phyloP scores from a whole-genome alignment of 1,284 basidiomycete genomes.

The Austroboletus niveus region DNA sequence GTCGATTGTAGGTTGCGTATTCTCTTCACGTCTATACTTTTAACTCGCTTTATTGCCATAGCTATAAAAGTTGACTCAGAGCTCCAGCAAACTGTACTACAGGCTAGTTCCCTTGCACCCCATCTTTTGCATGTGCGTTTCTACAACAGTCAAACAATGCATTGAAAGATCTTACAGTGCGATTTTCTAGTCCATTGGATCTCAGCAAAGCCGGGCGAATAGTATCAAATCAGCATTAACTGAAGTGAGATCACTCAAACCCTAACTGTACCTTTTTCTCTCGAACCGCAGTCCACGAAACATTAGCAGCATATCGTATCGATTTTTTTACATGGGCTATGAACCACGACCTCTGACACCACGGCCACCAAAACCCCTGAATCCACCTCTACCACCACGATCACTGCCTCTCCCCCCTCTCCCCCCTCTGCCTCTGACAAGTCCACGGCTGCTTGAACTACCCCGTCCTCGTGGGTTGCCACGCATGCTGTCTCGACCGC shows the following conservation, averaged over 20 bases:
- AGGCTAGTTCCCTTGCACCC: constrained; percentile 38
- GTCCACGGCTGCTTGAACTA: constrained; percentile 47
- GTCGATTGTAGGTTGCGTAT: constrained; percentile 10
- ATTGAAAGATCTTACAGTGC: not conserved
- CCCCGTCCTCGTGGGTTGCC: constrained; percentile 42
- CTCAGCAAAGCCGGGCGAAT: constrained; percentile 45
- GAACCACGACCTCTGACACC: constrained; percentile 49
- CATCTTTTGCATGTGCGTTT: constrained; percentile 51
- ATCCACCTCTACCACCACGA: constrained; percentile 44
- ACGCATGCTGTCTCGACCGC: constrained; percentile 46
- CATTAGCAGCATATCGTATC: too few species aligned
- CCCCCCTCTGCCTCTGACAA: constrained; percentile 39
- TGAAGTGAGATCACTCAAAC: constrained; percentile 48
- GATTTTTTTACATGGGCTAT: constrained; percentile 22
- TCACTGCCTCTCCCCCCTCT: constrained; percentile 43
- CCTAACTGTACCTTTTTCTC: constrained; percentile 22
- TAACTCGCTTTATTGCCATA: constrained; percentile 2
- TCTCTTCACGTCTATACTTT: too few species aligned
- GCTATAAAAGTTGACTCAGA: constrained; percentile 11
- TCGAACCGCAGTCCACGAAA: not conserved
- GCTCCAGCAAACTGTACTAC: constrained; percentile 12
- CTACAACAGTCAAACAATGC: not conserved
- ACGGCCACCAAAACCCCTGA: constrained; percentile 41
- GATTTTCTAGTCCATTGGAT: constrained; percentile 39
- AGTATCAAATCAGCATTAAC: constrained; percentile 39